Base-by-base conservation (phyloP, 768 basidiomycete genomes). In the Suillus alpinus region DNA sequence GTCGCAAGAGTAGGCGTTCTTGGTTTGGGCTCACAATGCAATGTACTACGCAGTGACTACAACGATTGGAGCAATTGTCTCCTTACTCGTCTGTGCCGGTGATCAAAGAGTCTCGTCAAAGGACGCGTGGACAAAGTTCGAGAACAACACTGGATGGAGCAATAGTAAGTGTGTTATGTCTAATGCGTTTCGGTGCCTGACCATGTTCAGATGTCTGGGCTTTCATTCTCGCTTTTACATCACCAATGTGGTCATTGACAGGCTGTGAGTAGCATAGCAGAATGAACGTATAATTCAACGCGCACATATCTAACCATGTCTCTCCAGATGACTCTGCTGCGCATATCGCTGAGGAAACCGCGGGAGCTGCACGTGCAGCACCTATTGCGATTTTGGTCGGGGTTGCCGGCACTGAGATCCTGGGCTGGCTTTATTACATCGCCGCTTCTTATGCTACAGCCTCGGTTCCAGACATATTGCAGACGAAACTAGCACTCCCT, bases 371-470 rank as follows among this genome's bases (percentile, higher is more conserved):
- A 4, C 67, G 71, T 26, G 76, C 78, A 13, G 80, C 77, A 23
- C 80, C 81, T 6, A 73, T 81, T 39, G 78, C 79, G 6, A 81
- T 80, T 64, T 68, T 80, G 63, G 71, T 79, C 47, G 77, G 75
- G 31, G 78, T 81, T 41, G 66, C 69, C 14, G 74, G 63, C 3
- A 79, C 79, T 3, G 73, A 76, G 39, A 62, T 77, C 49, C 67
- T 80, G 50, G 81, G 80, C 57, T 80, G 76, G 76, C 56, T 80
- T 16, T 64, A 78, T 59, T 73, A 71, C 62, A 80, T 81, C 44
- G 74, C 78, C 29, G 72, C 75, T 4, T 80, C 78, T 20, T 80
- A 79, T 62, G 79, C 81, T 6, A 79, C 77, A 4, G 34, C 65
- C 16, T 80, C 77, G 12, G 73, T 81, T 5, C 59, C 71, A 13